Evolutionary conservation across 2,329 filamentous ascomycete genomes (phyloP).

Genomic region (Pestalotiopsis sp.): DNA sequence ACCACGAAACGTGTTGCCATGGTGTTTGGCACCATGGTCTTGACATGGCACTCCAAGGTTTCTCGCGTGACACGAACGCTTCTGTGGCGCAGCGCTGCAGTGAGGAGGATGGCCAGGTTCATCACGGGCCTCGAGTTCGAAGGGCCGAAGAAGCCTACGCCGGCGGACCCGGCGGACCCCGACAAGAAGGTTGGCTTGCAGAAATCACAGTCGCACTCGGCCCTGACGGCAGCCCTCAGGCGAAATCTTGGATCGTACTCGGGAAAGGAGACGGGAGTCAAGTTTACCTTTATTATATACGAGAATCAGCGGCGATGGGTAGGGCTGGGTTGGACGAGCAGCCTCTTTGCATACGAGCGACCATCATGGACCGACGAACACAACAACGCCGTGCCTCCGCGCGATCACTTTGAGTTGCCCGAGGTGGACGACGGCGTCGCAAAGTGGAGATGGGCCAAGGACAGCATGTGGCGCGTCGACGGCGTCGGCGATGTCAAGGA

Average conservation of each 20-base stretch:
- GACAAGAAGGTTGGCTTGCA: constrained; percentile 34
- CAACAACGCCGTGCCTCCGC: constrained; percentile 76
- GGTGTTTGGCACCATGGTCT: constrained; percentile 79
- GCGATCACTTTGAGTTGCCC: constrained; percentile 68
- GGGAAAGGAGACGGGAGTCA: constrained; percentile 74
- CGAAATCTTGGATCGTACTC: constrained; percentile 35
- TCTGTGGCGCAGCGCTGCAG: constrained; percentile 81
- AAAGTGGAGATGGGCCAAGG: constrained; percentile 80
- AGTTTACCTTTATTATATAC: constrained; percentile 95
- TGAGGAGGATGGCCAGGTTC: constrained; percentile 70
- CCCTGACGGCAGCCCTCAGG: constrained; percentile 35
- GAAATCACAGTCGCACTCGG: constrained; percentile 30
- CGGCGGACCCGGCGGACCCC: constrained; percentile 4
- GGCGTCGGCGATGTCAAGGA: constrained; percentile 60
- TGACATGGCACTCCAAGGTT: constrained; percentile 92
- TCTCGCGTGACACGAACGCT: constrained; percentile 84
- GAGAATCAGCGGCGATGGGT: constrained; percentile 97
- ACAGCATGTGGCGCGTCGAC: constrained; percentile 85
- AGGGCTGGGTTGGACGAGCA: constrained; percentile 92
- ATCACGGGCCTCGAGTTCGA: constrained; percentile 82
- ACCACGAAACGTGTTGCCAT: constrained; percentile 84
- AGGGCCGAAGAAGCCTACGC: constrained; percentile 40
- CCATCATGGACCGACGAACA: constrained; percentile 96
- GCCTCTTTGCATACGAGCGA: constrained; percentile 87
- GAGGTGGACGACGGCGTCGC: constrained; percentile 62